These are phyloP conservation scores for Podaxis pistillaris DNA, from an alignment of 768 basidiomycete species.

Conservation along the genomic window DNA sequence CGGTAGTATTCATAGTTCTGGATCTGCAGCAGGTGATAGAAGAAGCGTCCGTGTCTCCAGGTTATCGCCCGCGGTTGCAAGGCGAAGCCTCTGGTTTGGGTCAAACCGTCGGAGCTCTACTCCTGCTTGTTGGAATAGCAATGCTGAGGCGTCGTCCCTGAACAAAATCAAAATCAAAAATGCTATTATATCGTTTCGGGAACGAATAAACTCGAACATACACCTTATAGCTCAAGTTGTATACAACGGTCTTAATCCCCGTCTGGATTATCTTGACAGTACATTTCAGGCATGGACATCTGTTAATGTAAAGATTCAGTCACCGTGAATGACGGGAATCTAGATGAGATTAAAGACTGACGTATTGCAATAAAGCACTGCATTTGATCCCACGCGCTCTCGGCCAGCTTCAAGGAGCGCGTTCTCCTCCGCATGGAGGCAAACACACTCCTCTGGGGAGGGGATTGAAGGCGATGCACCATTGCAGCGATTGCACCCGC, in stretches of 20 bases:
- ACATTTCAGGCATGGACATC: constrained; percentile 97
- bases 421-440: constrained; percentile 98
- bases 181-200: not conserved
- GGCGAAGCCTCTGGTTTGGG: constrained; percentile 36
- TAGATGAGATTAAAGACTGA: constrained; percentile 35
- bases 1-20: not conserved
- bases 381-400: constrained; percentile 78
- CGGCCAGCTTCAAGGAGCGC: constrained; percentile 92
- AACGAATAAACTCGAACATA: constrained; percentile 35
- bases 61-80: constrained; percentile 23
- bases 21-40: constrained; percentile 3
- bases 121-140: constrained; percentile 75
- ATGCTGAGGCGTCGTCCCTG: constrained; percentile 82
- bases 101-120: constrained; percentile 76
- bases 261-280: constrained; percentile 97
- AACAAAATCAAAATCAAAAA: not conserved
- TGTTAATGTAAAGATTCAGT: constrained; percentile 26
- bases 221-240: constrained; percentile 96
- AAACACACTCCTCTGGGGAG: constrained; percentile 76
- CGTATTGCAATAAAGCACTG: constrained; percentile 99
- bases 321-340: not conserved
- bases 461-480: constrained; percentile 43
- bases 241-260: constrained; percentile 89
- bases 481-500: constrained; percentile 85
- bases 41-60: constrained; percentile 15